Base-by-base conservation (phyloP, 768 basidiomycete genomes). In the Naganishia antarctica region DNA sequence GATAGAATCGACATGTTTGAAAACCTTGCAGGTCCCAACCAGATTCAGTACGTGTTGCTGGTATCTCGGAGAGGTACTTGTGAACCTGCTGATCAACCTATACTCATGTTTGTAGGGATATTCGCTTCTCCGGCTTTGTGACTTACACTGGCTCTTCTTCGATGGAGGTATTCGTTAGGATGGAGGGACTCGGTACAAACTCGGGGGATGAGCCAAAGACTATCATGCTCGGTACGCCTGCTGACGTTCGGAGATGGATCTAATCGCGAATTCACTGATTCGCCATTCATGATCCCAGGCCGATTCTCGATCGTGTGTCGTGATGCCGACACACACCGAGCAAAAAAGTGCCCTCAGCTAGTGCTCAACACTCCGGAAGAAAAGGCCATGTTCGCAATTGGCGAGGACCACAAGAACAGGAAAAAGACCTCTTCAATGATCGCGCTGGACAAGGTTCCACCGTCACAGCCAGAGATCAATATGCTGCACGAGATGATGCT, bases 241-340 rank as follows among this genome's bases (percentile, higher is more conserved):
- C 26, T 50, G 23, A 21, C 64, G 12, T 18, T 18, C n/a, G n/a
- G n/a, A n/a, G n/a, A n/a, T n/a, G n/a, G n/a, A n/a, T n/a, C n/a
- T n/a, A n/a, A n/a, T n/a, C n/a, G n/a, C n/a, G n/a, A n/a, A n/a
- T 7, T 12, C 37, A 29, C 37, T 44, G 34, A 29, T 18, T 49
- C 18, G 18, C 21, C 25, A 40, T 50, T 65, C 59, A 26, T 28
- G 9, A 15, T 2, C 45, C 4, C 50, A 89, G 90, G 90, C n/a
- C 84, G 89, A n/a, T 91, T 91, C 79, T 86, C 86, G 0, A 91
- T 91, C 89, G 89, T 91, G 7, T 90, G 88, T 72, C 80, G 89
- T 63, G 86, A 90, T 70, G 83, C 86, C 0, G 73, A 75, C 15
- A 87, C 87, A 2, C 84, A 86, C 66, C 82, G 81, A 57, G 85